These are phyloP conservation scores for Plantago ovata DNA, from an alignment of 257 asterid species.

Conservation along the genomic window DNA sequence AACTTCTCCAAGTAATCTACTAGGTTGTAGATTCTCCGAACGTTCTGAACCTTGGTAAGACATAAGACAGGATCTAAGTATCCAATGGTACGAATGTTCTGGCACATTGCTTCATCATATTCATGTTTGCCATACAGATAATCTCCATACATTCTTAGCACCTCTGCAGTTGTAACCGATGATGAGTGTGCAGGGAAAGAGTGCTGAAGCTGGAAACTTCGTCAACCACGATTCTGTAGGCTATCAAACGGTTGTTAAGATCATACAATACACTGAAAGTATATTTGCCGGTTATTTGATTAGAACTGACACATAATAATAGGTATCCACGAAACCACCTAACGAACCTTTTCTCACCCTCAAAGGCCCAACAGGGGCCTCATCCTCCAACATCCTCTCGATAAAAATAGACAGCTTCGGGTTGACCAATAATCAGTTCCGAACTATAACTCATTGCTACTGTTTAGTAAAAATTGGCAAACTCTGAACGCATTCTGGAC, in stretches of 20 bases:
- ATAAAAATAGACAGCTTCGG: slow-evolving; percentile 90
- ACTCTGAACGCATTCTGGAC: slow-evolving; percentile 82
- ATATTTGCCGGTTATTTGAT: slow-evolving; percentile 68
- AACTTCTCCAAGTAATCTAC: slow-evolving; percentile 91
- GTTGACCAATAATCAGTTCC: slow-evolving; percentile 91
- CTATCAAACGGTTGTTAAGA: slow-evolving; percentile 84
- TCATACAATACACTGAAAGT: slow-evolving; percentile 82
- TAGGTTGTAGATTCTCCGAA: slow-evolving; percentile 87
- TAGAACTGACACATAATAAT: slow-evolving; percentile 75
- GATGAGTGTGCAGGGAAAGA: slow-evolving; percentile 82
- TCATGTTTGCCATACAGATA: slow-evolving; percentile 80
- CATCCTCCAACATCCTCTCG: slow-evolving; percentile 98
- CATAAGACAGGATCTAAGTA: slow-evolving; percentile 94
- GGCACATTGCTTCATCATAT: slow-evolving; percentile 91
- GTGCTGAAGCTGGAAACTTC: slow-evolving; percentile 79
- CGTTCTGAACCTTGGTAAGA: slow-evolving; percentile 92
- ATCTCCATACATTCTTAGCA: slow-evolving; percentile 90
- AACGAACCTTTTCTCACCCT: slow-evolving; percentile 82
- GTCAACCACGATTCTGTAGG: slow-evolving; percentile 64
- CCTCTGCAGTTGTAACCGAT: slow-evolving; percentile 90
- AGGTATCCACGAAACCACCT: slow-evolving; percentile 98
- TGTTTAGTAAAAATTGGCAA: slow-evolving; percentile 77
- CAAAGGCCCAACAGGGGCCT: slow-evolving; percentile 99
- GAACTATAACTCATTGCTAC: slow-evolving; percentile 80
- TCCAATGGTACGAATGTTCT: slow-evolving; percentile 83